Conservation (phyloP, 1,284 basidiomycete species). For the Leucoagaricus sp. region DNA sequence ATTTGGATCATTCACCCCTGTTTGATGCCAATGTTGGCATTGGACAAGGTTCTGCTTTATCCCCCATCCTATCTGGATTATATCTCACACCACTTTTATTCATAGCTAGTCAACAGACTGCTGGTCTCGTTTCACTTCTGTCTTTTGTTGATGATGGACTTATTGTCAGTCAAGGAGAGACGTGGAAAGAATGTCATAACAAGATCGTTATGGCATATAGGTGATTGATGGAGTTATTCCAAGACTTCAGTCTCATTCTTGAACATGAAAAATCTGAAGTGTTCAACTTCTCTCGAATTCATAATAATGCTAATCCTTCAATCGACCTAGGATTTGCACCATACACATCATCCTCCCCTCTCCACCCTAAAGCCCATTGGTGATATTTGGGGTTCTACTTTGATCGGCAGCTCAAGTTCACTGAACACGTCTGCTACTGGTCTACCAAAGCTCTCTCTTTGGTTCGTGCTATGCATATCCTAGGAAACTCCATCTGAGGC, state of each 20-base stretch:
- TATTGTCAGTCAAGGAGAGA: not conserved
- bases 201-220: not conserved
- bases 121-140: not conserved
- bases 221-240: not conserved
- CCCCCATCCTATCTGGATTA: not conserved
- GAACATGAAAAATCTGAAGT: no score
- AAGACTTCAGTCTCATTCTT: not conserved
- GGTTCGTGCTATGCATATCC: no score
- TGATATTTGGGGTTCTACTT: not conserved
- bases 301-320: not conserved
- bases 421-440: no score
- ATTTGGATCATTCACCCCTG: not conserved
- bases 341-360: not conserved
- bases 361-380: not conserved
- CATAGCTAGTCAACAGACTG: not conserved
- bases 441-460: no score
- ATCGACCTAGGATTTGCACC: not conserved
- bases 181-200: not conserved
- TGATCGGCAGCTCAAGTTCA: no score
- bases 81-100: not conserved
- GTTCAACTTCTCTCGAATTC: not conserved
- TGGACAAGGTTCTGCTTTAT: not conserved
- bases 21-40: not conserved
- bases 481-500: no score
- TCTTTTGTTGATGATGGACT: not conserved